Evolutionary conservation across 257 asterid genomes (phyloP), one percentile per base, ranked within the genome.

Genomic region (Solanum bukasovii): DNA sequence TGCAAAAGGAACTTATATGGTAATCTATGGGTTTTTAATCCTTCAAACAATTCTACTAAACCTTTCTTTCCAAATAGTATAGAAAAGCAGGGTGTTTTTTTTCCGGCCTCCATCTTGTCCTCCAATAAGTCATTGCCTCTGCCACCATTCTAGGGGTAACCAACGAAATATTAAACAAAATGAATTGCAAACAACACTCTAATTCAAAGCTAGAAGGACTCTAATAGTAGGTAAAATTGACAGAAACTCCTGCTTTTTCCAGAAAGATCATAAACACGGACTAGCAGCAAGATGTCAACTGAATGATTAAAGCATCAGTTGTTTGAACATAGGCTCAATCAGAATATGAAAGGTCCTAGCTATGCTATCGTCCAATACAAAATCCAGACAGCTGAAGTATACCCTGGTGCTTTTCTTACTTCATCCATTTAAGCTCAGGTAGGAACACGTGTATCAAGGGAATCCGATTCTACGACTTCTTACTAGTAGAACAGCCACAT

Each of bases 371-470:
- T 75, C n/a, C 56, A 23, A 75, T 75, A 75, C 52, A 37, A 37
- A 37, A 40, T 77, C 61, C 33, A 77, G 23, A 38, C 13, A 7
- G 34, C 33, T 86, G 33, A 86, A 33, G 72, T 44, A 37, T 31
- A 40, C 72, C 46, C 5, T 4, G 61, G 7, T 77, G 72, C 87
- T 72, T 27, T 68, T 87, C 83, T 87, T 87, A 21, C 25, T 87
- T 87, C 71, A 79, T 87, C 87, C 59, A 87, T 81, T 67, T 87
- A 87, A 77, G 72, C 71, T 44, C 42, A 18, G 27, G 73, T 44
- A 81, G 38, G 87, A 87, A 87, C 68, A 87, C 5, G 72, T 65
- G 33, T 44, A 78, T 25, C 67, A 61, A 78, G 25, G 89, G 46
- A 38, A 87, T 56, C 70, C 0, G 49, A 59, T n/a, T 68, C 59